phyloP scores from a whole-genome alignment of 441 rosid species.

The Corymbia citriodora region DNA sequence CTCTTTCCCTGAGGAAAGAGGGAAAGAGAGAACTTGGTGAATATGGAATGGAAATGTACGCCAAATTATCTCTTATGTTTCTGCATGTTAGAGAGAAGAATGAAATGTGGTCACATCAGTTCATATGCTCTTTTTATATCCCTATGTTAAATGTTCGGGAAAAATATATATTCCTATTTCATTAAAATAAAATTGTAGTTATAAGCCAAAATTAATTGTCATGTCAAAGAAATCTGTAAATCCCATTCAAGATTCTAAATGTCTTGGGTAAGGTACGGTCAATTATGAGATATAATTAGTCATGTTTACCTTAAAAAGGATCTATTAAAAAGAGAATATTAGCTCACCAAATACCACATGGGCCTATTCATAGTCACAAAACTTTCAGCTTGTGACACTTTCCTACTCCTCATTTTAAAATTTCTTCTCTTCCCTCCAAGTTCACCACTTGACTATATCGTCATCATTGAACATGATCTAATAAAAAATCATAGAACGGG shows the following conservation, averaged over 20 bases:
- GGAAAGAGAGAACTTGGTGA: not conserved
- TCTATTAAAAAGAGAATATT: not conserved
- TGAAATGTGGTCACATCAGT: no score
- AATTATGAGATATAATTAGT: not conserved
- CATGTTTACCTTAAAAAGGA: not conserved
- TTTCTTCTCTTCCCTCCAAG: not conserved
- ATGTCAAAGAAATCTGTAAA: not conserved
- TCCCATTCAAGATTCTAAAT: not conserved
- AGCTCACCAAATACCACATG: not conserved
- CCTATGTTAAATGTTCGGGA: not conserved
- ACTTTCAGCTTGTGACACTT: not conserved
- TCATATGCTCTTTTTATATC: not conserved
- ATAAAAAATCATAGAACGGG: not conserved
- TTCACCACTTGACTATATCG: not conserved
- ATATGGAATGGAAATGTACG: not conserved
- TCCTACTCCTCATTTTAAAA: not conserved
- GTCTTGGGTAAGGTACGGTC: not conserved
- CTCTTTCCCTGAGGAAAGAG: not conserved
- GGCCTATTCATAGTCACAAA: not conserved
- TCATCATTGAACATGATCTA: not conserved
- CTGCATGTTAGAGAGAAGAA: no score
- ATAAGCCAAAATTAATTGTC: not conserved
- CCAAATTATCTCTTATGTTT: not conserved
- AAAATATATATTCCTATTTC: not conserved
- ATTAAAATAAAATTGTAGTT: not conserved